Base-by-base conservation (phyloP, 257 asterid species). In the Jacaranda copaia region DNA sequence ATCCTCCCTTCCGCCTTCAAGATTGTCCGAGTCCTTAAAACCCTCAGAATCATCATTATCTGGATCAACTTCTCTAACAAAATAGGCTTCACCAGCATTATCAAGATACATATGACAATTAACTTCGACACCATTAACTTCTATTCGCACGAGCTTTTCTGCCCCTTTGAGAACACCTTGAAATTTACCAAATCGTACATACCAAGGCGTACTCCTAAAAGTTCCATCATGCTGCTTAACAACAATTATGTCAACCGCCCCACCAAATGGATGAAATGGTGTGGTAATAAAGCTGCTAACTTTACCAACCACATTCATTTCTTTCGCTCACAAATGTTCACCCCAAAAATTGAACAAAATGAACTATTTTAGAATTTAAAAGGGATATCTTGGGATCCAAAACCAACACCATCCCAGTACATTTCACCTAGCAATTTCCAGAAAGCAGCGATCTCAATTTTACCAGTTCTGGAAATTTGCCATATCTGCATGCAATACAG, bases 221-320 rank as follows among this genome's bases (percentile, higher is more conserved):
- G 91, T 81, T 19, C 96, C 97, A 82, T 94, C 97, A 62, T 89
- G 73, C 82, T 94, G 98, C 81, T 88, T 87, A 51, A 94, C 98
- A 35, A 80, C 90, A 45, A 94, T 90, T 75, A 94, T 92, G 84
- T 94, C 98, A 10, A 92, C 86, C 3, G 98, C 98, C 77, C 98
- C 97, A 71, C 97, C 98, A 77, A 93, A 93, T 3, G 98, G 98
- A 87, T 93, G 98, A 80, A 93, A 93, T 32, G 98, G 97, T 4
- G 97, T 93, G 79, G 98, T 82, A 25, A 93, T 88, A 48, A 92
- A 79, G 85, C 92, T 88, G 35, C 96, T 78, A 81, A 93, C 92
- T 85, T 82, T 88, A 68, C 96, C 97, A 48, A 93, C 96, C 75
- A 93, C 91, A 85, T 89, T 88, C 98, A 94, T 94, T 88, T 77